Evolutionary conservation across 225 moss, liverwort and hornwort genomes (phyloP).

Genomic region (Asterella californica): DNA sequence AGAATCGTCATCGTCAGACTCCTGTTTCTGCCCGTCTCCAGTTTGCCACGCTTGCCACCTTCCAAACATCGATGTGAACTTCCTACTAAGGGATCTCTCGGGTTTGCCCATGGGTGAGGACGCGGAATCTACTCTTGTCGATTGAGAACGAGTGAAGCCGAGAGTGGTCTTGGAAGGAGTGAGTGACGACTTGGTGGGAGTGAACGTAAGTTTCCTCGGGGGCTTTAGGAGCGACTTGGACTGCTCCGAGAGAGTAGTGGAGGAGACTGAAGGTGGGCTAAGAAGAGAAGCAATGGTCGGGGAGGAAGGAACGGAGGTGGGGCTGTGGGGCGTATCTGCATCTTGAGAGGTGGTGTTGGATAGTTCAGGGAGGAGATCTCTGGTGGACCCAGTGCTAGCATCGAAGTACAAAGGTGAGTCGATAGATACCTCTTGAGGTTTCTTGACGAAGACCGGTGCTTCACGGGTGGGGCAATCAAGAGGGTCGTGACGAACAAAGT

Average conservation of each 20-base stretch:
- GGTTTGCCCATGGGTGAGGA: constrained; percentile 18
- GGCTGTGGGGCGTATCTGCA: constrained; percentile 22
- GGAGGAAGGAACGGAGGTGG: constrained; percentile 29
- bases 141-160: constrained; percentile 26
- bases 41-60: constrained; percentile 43
- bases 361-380: constrained; percentile 28
- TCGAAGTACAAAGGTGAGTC: constrained; percentile 44
- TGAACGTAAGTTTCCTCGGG: constrained; percentile 42
- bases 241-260: background rate
- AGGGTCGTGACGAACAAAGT: constrained; percentile 42
- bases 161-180: constrained; percentile 30
- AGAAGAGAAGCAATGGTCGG: constrained; percentile 24
- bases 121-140: constrained; percentile 14
- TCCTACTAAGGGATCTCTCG: constrained; percentile 30
- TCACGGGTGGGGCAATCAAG: constrained; percentile 41
- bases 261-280: constrained; percentile 18
- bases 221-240: constrained; percentile 24
- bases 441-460: constrained; percentile 30
- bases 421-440: background rate
- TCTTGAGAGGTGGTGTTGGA: constrained; percentile 29
- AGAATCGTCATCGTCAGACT: constrained; percentile 24
- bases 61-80: constrained; percentile 43
- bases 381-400: constrained; percentile 24
- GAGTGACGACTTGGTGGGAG: constrained; percentile 33
- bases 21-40: constrained; percentile 20